phyloP scores from a whole-genome alignment of 352 stramenopile genomes.

The Poterioochromonas sp. region DNA sequence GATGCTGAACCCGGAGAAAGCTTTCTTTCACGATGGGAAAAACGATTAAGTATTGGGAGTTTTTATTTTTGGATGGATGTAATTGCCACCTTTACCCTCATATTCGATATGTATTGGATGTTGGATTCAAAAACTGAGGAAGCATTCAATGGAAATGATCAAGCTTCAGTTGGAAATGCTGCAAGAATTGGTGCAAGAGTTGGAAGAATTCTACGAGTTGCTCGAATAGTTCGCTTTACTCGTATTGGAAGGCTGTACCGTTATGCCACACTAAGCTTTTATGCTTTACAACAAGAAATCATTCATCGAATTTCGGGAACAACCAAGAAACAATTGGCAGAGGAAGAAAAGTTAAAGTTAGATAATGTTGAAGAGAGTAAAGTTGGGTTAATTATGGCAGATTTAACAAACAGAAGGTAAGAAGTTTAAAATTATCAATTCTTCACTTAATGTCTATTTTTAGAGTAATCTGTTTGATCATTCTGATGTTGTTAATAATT shows the following conservation, averaged over 20 bases:
- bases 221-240: conserved; percentile 63
- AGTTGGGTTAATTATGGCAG: conserved; percentile 76
- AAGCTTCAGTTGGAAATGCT: conserved; percentile 51
- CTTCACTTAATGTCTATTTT: not conserved
- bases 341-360: conserved; percentile 52
- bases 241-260: conserved; percentile 71
- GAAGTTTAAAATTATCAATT: not conserved
- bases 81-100: conserved; percentile 77
- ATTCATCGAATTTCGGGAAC: conserved; percentile 55
- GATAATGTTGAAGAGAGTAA: too few species aligned
- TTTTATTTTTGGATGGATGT: conserved; percentile 93
- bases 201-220: conserved; percentile 55
- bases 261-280: conserved; percentile 32
- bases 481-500: conserved; percentile 58
- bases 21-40: conserved; percentile 37
- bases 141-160: conserved; percentile 24
- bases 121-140: conserved; percentile 44
- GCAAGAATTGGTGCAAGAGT: conserved; percentile 70
- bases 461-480: conserved; percentile 65
- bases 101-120: conserved; percentile 39
- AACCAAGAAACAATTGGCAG: too few species aligned
- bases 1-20: not conserved
- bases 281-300: conserved; percentile 57
- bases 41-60: conserved; percentile 58
- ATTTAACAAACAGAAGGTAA: conserved; percentile 65